These are phyloP conservation scores for Conringia planisiliqua DNA, from an alignment of 345 rosid genomes.

Conservation along the genomic window DNA sequence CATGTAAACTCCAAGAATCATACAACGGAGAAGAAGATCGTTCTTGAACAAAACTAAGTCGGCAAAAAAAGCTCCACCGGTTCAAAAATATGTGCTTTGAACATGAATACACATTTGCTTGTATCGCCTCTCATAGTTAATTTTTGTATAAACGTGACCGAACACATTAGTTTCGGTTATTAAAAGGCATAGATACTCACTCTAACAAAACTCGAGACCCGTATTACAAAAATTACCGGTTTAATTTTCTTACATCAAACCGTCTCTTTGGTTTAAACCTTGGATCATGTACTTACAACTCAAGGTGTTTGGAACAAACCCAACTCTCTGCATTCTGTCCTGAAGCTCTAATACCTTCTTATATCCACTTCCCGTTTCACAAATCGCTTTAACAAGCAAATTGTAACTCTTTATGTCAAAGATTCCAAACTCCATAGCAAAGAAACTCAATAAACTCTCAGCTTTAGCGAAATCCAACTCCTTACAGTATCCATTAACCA, in stretches of 20 bases:
- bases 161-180: background rate
- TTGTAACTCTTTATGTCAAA: slow-evolving; percentile 60
- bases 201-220: background rate
- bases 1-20: slow-evolving; percentile 29
- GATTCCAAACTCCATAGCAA: slow-evolving; percentile 55
- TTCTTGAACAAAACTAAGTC: slow-evolving; percentile 8
- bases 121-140: slow-evolving; percentile 7
- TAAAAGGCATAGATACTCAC: background rate
- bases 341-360: slow-evolving; percentile 54
- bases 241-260: background rate
- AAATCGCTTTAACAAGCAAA: slow-evolving; percentile 37
- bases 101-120: slow-evolving; percentile 1
- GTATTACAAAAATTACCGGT: background rate
- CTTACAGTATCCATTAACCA: slow-evolving; percentile 57
- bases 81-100: background rate
- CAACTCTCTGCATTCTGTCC: slow-evolving; percentile 58
- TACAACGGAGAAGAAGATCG: slow-evolving; percentile 12
- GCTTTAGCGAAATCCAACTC: slow-evolving; percentile 52
- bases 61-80: background rate
- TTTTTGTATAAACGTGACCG: background rate
- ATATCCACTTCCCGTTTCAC: slow-evolving; percentile 46
- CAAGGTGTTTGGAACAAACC: slow-evolving; percentile 56
- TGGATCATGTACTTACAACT: slow-evolving; percentile 57
- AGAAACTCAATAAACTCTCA: slow-evolving; percentile 47
- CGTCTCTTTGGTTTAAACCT: slow-evolving; percentile 31